Evolutionary conservation across 2,329 filamentous ascomycete genomes (phyloP).

Genomic region (Fusarium abutilonis): DNA sequence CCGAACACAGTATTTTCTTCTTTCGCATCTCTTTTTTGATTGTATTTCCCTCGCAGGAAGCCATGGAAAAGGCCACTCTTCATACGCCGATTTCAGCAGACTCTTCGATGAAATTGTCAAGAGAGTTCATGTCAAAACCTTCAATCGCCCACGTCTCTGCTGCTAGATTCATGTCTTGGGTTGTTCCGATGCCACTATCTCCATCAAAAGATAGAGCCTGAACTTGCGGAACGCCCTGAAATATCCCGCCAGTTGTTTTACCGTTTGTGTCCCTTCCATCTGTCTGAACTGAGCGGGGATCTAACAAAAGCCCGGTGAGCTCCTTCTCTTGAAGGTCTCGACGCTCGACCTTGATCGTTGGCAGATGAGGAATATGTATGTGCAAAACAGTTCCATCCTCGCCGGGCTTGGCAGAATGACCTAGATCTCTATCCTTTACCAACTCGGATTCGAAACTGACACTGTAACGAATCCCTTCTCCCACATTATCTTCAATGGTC

Average conservation of each 20-base stretch:
- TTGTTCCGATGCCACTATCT: neutral
- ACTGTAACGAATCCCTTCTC: constrained; percentile 43
- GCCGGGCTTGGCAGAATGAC: constrained; percentile 17
- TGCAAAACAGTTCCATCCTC: constrained; percentile 39
- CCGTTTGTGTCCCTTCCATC: rapidly evolving
- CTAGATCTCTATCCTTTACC: constrained; percentile 37
- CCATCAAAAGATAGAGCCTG: neutral
- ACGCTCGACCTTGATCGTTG: constrained; percentile 50
- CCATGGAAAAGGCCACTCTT: too few relatives aligned
- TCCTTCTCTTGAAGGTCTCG: neutral
- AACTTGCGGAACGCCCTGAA: rapidly evolving
- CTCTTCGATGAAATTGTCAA: constrained; percentile 11
- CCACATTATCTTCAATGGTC: constrained; percentile 53
- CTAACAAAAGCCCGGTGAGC: neutral
- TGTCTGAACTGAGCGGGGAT: neutral
- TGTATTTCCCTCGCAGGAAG: too few relatives aligned
- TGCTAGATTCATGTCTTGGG: neutral
- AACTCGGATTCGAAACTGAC: constrained; percentile 30
- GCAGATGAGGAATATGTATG: constrained; percentile 57
- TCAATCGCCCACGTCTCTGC: constrained; percentile 8
- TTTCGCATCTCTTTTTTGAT: too few relatives aligned
- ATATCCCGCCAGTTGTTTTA: neutral
- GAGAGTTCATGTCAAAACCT: constrained; percentile 16
- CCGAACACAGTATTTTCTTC: too few relatives aligned
- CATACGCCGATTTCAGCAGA: neutral